Base-by-base conservation (phyloP, 345 rosid species). In the Eucalyptus marginata region DNA sequence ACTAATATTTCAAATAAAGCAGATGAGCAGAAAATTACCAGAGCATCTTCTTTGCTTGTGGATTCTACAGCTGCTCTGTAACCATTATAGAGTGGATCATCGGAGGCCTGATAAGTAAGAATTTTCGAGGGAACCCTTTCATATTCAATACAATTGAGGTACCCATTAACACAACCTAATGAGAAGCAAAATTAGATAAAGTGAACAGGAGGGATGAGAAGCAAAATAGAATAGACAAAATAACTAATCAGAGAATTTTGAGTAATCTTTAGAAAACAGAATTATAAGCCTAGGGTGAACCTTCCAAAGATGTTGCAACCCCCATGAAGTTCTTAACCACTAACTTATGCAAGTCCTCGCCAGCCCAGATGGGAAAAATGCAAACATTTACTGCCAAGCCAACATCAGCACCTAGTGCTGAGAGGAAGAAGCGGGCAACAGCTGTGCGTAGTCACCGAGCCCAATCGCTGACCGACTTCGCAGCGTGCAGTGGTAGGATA, bases 361-460 rank as follows among this genome's bases (percentile, higher is more conserved):
- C 99, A 88, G 99, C 98, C 99, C 99, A 97, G 54, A 97, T 97
- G 44, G 99, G 99, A 91, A 94, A 97, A 90, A 97, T 96, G 93
- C 94, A 95, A 90, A 96, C 93, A 89, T 97, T 97, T 49, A 97
- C 93, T 50, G 91, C 94, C 89, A 96, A 93, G 89, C 95, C 92
- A 90, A 97, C 96, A 71, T 91, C 94, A 90, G 98, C 99, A 49
- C 99, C 99, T 79, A 97, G 93, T 43, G 97, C 98, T 83, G 96
- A 96, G 84, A 96, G 95, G 90, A 95, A 89, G 91, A 97, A 96
- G 33, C 98, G 94, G 13, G 96, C 88, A 33, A 95, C 91, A n/a
- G 99, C 98, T n/a, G 96, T 36, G 40, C 40, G 40, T 36, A 36
- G 40, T 36, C 40, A 36, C 40, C 40, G 40, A 36, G 40, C 40